Evolutionary conservation across 768 basidiomycete species (phyloP), one percentile per base, ranked within the genome.

Genomic region (Amanita thiersii): DNA sequence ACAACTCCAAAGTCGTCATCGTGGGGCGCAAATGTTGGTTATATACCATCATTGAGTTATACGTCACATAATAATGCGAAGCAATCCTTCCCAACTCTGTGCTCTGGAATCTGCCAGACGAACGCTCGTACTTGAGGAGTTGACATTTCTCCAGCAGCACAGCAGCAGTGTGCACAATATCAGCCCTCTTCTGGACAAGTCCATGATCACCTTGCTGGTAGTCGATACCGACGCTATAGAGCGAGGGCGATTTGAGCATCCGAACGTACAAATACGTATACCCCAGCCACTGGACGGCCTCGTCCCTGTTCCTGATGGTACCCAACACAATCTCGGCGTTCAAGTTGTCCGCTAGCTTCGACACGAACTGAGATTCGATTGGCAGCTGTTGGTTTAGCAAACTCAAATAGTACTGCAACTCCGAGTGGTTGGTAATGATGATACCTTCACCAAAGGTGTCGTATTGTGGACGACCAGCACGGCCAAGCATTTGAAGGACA

Each of bases 261-360:
- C 94, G 90, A 7, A 96, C 87, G 55, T 94, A 90, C 85, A 92
- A 57, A 59, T 93, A 97, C 0, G 91, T 93, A 54, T 93, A 96
- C 0, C 92, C 92, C 8, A 96, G 64, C 94, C 93, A 98, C 55
- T 96, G 89, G 1, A 97, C 93, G 4, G 91, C 96, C 55, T 98
- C 94, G 53, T 98, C 92, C 15, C 93, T 72, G 62, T 96, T 98
- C 50, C 96, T 70, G 41, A 98, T 81, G 0, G 87, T 93, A 4
- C 96, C 96, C 12, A 96, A 69, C 1, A 98, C 94, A 31, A 98
- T 86, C 66, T 98, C 96, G 10, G 94, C 96, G 58, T 98, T 98
- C 52, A 98, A 60, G 55, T 96, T 94, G 56, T 99, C 96, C 19
- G 90, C 87, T 49, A 99, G 68, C 58, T 86, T 91, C 25, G 79